A percentile compares a stretch with the other conserved stretches of the same genome.
These are phyloP conservation scores for Leccinum boreale DNA, from an alignment of 768 basidiomycete genomes.

Conservation along the genomic window DNA sequence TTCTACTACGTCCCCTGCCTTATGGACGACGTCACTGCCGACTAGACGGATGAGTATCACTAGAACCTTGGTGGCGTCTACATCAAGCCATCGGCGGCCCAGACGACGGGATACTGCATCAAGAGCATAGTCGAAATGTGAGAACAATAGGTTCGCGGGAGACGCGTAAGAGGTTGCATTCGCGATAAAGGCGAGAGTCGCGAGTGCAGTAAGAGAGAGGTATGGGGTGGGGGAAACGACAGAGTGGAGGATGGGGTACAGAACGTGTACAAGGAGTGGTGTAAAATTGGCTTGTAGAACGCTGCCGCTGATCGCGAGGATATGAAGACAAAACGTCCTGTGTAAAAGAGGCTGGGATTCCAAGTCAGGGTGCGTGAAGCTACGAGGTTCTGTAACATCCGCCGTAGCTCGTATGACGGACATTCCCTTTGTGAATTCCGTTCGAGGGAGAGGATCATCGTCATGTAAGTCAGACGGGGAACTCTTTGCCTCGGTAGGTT, in stretches of 20 bases:
- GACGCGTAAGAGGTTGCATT: constrained; percentile 84
- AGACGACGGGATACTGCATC: constrained; percentile 86
- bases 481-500: constrained; percentile 30
- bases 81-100: constrained; percentile 75
- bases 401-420: constrained; percentile 57
- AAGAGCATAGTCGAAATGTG: constrained; percentile 96
- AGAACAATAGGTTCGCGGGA: constrained; percentile 79
- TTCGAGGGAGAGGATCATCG: constrained; percentile 38
- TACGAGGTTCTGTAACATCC: constrained; percentile 40
- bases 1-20: constrained; percentile 92
- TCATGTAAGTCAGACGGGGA: constrained; percentile 10
- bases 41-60: constrained; percentile 82
- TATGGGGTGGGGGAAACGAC: constrained; percentile 68
- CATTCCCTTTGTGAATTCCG: constrained; percentile 69
- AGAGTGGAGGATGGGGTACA: constrained; percentile 87
- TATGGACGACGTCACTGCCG: constrained; percentile 81
- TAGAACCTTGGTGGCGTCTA: constrained; percentile 87
- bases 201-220: constrained; percentile 72
- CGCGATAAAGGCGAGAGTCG: constrained; percentile 68
- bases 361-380: constrained; percentile 25
- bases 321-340: constrained; percentile 64
- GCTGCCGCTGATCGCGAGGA: constrained; percentile 68
- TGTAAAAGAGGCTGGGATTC: constrained; percentile 63
- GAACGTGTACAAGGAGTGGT: constrained; percentile 66
- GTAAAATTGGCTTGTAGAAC: constrained; percentile 72